Evolutionary conservation across 345 rosid species (phyloP).

Genomic region (Theobroma cacao): DNA sequence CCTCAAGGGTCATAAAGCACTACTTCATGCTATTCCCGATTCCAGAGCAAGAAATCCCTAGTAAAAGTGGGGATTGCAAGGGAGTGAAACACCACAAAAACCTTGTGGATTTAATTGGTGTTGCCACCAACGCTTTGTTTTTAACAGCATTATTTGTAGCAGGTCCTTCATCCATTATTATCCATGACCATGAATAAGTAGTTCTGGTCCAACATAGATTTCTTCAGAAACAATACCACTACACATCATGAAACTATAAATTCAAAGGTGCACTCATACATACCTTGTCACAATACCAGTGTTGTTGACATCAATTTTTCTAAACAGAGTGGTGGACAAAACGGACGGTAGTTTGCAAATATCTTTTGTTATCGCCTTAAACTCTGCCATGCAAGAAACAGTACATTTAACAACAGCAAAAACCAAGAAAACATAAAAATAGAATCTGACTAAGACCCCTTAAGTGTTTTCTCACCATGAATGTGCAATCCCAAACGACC

Average conservation of each 20-base stretch:
- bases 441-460: neutral
- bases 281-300: constrained; percentile 75
- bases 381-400: constrained; percentile 43
- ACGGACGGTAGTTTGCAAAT: constrained; percentile 88
- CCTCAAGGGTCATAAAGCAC: neutral
- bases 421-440: neutral
- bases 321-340: constrained; percentile 61
- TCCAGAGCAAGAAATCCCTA: neutral
- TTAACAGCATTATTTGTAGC: neutral
- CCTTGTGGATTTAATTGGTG: neutral
- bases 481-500: constrained; percentile 55
- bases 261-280: neutral
- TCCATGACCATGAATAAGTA: neutral
- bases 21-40: neutral
- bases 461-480: constrained; percentile 44
- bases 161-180: neutral
- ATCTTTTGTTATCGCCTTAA: constrained; percentile 63
- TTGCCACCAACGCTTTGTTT: neutral
- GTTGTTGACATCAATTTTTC: constrained; percentile 55
- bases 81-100: neutral
- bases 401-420: constrained; percentile 12
- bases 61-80: neutral
- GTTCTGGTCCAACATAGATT: neutral
- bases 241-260: neutral
- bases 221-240: neutral